Percentiles rank a stretch among this genome's conserved stretches.
Evolutionary conservation across 2,329 filamentous ascomycete genomes (phyloP).

Genomic region (Penicillium digitatum): DNA sequence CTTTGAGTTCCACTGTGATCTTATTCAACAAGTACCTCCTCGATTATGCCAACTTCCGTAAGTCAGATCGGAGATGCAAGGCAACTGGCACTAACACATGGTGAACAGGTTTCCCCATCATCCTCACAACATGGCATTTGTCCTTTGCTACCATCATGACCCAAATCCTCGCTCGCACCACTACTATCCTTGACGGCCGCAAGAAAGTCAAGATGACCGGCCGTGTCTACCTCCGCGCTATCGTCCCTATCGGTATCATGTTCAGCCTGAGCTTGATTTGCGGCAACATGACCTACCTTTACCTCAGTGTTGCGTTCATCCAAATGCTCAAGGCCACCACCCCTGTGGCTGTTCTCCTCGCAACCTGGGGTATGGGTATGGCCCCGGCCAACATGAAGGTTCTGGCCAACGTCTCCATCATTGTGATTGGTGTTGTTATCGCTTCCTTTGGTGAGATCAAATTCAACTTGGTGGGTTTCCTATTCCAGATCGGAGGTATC

Average conservation of each 20-base stretch:
- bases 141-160: constrained; percentile 91
- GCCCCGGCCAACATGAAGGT: constrained; percentile 79
- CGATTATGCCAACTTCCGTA: constrained; percentile 77
- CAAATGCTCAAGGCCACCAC: constrained; percentile 83
- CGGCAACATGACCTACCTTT: constrained; percentile 92
- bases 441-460: constrained; percentile 94
- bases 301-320: constrained; percentile 93
- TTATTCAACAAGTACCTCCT: constrained; percentile 99
- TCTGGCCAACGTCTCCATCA: constrained; percentile 88
- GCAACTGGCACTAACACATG: background rate
- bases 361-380: constrained; percentile 82
- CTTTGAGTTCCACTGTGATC: constrained; percentile 88
- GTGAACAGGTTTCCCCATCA: constrained; percentile 47
- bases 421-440: constrained; percentile 90
- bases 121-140: constrained; percentile 95
- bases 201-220: constrained; percentile 98
- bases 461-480: constrained; percentile 64
- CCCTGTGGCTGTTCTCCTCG: constrained; percentile 85
- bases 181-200: constrained; percentile 82
- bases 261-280: constrained; percentile 96
- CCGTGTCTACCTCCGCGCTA: constrained; percentile 80
- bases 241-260: constrained; percentile 91
- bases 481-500: constrained; percentile 70
- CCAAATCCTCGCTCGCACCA: constrained; percentile 86
- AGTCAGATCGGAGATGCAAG: constrained; percentile 32